Evolutionary conservation across 2,329 filamentous ascomycete species (phyloP).

Genomic region (Ciborinia camelliae): DNA sequence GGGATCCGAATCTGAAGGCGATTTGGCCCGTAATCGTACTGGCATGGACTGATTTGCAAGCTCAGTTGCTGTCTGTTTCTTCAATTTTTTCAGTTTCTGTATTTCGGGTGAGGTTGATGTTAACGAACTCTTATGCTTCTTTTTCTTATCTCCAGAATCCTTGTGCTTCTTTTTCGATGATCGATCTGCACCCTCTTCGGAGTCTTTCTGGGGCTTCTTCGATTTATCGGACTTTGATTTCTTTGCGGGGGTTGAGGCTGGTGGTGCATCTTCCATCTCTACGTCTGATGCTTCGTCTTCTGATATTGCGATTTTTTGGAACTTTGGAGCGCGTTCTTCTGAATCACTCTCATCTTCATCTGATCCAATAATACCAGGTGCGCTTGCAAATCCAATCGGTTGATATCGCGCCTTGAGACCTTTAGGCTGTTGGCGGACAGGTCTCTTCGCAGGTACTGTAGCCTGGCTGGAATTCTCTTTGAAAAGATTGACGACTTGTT

Average conservation of each 20-base stretch:
- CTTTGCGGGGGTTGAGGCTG: conserved; percentile 16
- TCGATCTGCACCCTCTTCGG: conserved; percentile 14
- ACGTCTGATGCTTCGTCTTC: conserved; percentile 21
- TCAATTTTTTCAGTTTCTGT: conserved; percentile 6
- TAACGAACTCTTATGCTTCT: conserved; percentile 28
- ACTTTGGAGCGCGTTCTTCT: conserved; percentile 23
- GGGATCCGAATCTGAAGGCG: neutral
- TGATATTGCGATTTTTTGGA: conserved; percentile 3
- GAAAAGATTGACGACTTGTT: conserved; percentile 55
- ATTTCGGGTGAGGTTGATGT: neutral
- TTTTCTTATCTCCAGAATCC: conserved; percentile 25
- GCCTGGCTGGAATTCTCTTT: conserved; percentile 31
- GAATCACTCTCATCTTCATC: conserved; percentile 24
- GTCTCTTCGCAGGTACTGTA: conserved; percentile 48
- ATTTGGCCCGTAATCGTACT: neutral
- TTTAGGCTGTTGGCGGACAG: conserved; percentile 61
- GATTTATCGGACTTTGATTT: conserved; percentile 12
- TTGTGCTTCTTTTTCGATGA: conserved; percentile 31
- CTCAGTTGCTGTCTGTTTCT: conserved; percentile 6
- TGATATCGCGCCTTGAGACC: conserved; percentile 65
- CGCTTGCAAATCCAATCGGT: conserved; percentile 58
- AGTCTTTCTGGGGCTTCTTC: conserved; percentile 18
- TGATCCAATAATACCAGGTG: conserved; percentile 41
- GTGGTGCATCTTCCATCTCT: conserved; percentile 26
- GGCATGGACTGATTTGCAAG: neutral